These are phyloP conservation scores for Piromyces finnis DNA, from an alignment of 192 early-diverging fungal genomes.

Conservation along the genomic window DNA sequence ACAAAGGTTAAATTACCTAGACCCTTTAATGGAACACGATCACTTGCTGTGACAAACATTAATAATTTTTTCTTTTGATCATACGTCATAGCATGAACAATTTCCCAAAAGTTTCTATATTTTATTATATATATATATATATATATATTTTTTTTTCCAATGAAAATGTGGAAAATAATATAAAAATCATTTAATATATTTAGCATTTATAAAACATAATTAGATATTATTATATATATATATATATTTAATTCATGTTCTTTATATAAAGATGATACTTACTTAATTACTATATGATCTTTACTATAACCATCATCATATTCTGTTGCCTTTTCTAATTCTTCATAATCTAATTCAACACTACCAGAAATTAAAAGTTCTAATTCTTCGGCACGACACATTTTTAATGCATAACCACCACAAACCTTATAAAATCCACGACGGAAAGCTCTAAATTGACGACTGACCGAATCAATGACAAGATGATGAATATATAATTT, in stretches of 20 bases:
- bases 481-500: conserved; percentile 47
- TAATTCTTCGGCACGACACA: conserved; percentile 44
- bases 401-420: conserved; percentile 38
- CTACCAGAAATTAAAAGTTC: conserved; percentile 53
- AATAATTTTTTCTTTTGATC: conserved; percentile 55
- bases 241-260: neutral
- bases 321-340: conserved; percentile 45
- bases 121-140: neutral
- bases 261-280: neutral
- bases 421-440: conserved; percentile 58
- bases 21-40: conserved; percentile 73
- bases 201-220: no score
- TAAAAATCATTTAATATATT: no score
- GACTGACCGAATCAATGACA: conserved; percentile 32
- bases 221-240: neutral
- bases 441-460: conserved; percentile 55
- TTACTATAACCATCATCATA: conserved; percentile 75
- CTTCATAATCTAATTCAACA: conserved; percentile 37
- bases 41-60: conserved; percentile 78
- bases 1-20: conserved; percentile 69
- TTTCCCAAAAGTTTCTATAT: conserved; percentile 53
- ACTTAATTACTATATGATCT: conserved; percentile 44
- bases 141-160: no score
- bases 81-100: conserved; percentile 42
- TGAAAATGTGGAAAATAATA: no score